Percentiles rank a stretch among this genome's conserved stretches.
Conservation (phyloP, 2,329 filamentous ascomycete genomes). For the Diaporthe citriasiana region DNA sequence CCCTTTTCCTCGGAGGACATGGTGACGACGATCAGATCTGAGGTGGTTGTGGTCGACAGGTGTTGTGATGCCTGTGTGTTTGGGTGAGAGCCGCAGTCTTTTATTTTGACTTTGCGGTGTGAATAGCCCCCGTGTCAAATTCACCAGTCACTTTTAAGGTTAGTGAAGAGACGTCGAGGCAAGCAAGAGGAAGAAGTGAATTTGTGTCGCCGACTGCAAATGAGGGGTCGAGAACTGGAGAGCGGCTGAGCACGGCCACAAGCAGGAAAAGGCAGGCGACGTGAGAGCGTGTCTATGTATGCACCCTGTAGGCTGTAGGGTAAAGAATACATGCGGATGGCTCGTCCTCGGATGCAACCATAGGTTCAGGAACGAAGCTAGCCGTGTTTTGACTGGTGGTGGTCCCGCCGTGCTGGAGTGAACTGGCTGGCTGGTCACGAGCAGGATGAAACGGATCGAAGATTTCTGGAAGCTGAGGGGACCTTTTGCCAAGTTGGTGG, state of each 20-base stretch:
- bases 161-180: neutral
- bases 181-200: neutral
- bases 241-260: slow-evolving; percentile 16
- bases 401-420: slow-evolving; percentile 15
- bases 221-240: slow-evolving; percentile 21
- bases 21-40: neutral
- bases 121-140: too few relatives aligned
- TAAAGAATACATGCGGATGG: neutral
- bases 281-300: neutral
- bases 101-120: neutral
- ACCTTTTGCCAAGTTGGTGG: slow-evolving; percentile 11
- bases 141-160: neutral
- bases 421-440: slow-evolving; percentile 23
- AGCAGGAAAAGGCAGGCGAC: neutral
- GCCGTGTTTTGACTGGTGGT: slow-evolving; percentile 26
- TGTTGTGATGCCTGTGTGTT: neutral
- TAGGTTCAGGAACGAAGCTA: slow-evolving; percentile 21
- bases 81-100: neutral
- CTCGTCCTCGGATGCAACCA: slow-evolving; percentile 18
- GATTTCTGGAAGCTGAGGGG: slow-evolving; percentile 29
- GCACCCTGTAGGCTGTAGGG: neutral
- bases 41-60: neutral
- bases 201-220: neutral
- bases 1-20: slow-evolving; percentile 29
- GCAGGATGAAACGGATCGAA: slow-evolving; percentile 30